A percentile compares a stretch with the other conserved stretches of the same genome.
Conservation (phyloP, 2,329 filamentous ascomycete species). For the Chaetomium globosum region DNA sequence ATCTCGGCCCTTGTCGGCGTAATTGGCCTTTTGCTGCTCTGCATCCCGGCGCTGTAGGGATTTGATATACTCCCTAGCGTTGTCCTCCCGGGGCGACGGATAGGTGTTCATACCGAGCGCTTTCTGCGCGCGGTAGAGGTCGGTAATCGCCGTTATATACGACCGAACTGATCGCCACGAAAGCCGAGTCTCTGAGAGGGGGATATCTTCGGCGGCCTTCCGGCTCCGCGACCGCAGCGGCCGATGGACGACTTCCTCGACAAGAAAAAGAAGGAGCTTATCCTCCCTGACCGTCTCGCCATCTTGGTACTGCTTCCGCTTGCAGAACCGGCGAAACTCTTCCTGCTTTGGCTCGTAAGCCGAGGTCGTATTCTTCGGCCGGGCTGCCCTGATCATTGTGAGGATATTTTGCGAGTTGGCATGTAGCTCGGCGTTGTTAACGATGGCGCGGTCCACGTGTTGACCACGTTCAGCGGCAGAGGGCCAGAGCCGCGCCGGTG, state of each 20-base stretch:
- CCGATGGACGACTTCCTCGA: conserved; percentile 3
- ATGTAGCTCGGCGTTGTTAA: no score
- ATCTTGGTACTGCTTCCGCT: conserved; percentile 2
- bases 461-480: no score
- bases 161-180: neutral
- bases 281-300: conserved; percentile 9
- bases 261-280: conserved; percentile 14
- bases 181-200: conserved; percentile 1
- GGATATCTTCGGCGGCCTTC: neutral
- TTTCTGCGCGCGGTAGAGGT: conserved; percentile 2
- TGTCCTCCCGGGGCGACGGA: conserved; percentile 11
- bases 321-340: conserved; percentile 5
- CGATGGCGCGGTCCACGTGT: no score
- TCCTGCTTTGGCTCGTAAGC: conserved; percentile 11
- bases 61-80: conserved; percentile 2
- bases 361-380: neutral
- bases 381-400: neutral
- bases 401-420: conserved; percentile 5
- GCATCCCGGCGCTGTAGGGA: no score
- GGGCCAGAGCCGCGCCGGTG: no score
- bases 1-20: no score
- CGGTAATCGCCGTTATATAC: conserved; percentile 13
- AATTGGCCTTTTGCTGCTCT: no score
- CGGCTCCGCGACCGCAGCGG: neutral
- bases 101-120: conserved; percentile 11